Evolutionary conservation across 164 flowering plant species (phyloP).

Genomic region (Piper betle): DNA sequence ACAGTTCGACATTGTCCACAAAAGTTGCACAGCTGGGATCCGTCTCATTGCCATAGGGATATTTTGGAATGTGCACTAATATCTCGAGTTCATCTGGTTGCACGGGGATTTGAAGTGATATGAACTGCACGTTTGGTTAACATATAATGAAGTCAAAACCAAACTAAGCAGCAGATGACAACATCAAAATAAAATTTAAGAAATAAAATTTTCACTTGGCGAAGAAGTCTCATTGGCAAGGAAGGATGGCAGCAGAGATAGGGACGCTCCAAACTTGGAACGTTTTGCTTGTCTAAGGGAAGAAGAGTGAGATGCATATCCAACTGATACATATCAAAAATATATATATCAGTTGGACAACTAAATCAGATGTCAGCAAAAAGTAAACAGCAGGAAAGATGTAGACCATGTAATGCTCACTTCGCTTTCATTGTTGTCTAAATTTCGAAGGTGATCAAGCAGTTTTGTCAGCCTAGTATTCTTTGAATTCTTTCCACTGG

Average conservation of each 20-base stretch:
- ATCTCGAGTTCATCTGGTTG: conserved; percentile 25
- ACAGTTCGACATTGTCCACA: conserved; percentile 3
- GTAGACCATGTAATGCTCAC: conserved; percentile 4
- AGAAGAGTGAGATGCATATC: conserved; percentile 52
- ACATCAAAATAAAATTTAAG: neutral
- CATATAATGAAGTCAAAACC: neutral
- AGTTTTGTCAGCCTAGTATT: conserved; percentile 40
- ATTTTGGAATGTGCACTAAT: conserved; percentile 23
- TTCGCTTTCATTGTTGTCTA: conserved; percentile 37
- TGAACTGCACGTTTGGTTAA: conserved; percentile 25
- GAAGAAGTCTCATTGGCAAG: conserved; percentile 36
- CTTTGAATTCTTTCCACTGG: conserved; percentile 30
- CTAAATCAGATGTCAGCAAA: neutral
- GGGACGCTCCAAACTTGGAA: conserved; percentile 51
- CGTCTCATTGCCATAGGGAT: neutral
- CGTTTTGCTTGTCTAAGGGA: conserved; percentile 39
- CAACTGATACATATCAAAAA: conserved; percentile 23
- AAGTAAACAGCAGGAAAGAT: neutral
- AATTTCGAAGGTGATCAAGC: conserved; percentile 37
- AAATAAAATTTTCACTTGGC: conserved; percentile 33
- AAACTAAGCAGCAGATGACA: neutral
- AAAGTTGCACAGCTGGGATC: conserved; percentile 9
- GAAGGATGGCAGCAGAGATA: conserved; percentile 62
- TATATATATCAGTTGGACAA: neutral
- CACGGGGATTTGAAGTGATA: conserved; percentile 26